These are phyloP conservation scores for Kodamaea arcana DNA, from an alignment of 1,139 yeast species.

Conservation along the genomic window DNA sequence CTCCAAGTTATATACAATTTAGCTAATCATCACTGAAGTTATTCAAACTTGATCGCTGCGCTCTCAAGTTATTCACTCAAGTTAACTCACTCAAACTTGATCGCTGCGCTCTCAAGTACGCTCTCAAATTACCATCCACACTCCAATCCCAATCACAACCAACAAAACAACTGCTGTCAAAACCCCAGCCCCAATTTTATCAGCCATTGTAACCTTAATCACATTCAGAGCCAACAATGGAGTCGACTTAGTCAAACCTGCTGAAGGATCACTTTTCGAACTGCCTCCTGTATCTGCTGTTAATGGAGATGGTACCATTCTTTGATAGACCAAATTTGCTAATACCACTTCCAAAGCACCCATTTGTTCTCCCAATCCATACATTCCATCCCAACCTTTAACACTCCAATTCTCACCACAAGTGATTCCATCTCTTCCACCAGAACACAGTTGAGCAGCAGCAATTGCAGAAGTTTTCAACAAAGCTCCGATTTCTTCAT, in stretches of 20 bases:
- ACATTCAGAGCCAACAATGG: constrained; percentile 27
- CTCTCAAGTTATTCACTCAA: too few relatives aligned
- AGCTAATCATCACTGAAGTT: too few relatives aligned
- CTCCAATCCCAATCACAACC: constrained; percentile 33
- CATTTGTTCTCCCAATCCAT: constrained; percentile 96
- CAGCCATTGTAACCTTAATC: constrained; percentile 30
- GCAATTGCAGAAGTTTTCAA: constrained; percentile 68
- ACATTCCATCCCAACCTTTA: constrained; percentile 67
- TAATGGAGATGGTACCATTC: constrained; percentile 53
- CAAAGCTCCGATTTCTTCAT: constrained; percentile 43
- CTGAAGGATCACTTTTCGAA: constrained; percentile 45
- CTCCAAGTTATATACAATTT: too few relatives aligned
- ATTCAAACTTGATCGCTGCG: too few relatives aligned
- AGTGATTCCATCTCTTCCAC: constrained; percentile 85
- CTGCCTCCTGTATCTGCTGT: constrained; percentile 60
- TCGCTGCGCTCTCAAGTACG: too few relatives aligned
- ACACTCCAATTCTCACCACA: constrained; percentile 83
- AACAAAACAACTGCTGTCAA: constrained; percentile 42
- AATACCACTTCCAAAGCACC: constrained; percentile 76
- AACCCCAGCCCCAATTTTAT: constrained; percentile 49
- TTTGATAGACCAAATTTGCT: constrained; percentile 44
- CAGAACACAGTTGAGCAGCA: constrained; percentile 79
- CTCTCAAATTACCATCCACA: constrained; percentile 46
- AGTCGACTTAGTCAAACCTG: constrained; percentile 30
- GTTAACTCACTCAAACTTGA: too few relatives aligned